Evolutionary conservation across 1,284 basidiomycete genomes (phyloP).

Genomic region (Lentinus polychrous): DNA sequence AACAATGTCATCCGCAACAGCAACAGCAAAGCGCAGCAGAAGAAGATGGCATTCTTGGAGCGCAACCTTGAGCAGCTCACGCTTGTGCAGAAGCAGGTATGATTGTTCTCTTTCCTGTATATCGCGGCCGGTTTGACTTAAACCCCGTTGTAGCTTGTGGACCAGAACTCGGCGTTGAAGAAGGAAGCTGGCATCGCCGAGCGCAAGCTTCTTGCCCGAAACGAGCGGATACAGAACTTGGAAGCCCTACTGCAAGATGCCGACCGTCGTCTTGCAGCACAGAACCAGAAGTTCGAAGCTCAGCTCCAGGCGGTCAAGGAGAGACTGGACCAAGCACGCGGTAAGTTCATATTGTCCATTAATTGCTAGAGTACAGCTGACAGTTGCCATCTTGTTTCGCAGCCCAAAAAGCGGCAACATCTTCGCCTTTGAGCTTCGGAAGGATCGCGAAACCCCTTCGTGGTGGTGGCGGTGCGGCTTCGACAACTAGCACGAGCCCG

Average conservation of each 20-base stretch:
- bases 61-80: slow-evolving; percentile 96
- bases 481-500: slow-evolving; percentile 26
- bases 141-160: slow-evolving; percentile 68
- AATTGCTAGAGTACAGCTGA: not conserved
- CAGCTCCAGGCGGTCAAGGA: slow-evolving; percentile 90
- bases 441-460: slow-evolving; percentile 95
- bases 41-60: slow-evolving; percentile 99
- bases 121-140: slow-evolving; percentile 12
- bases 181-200: slow-evolving; percentile 97
- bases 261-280: slow-evolving; percentile 82
- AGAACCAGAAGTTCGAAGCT: slow-evolving; percentile 94
- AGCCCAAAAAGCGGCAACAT: slow-evolving; percentile 73
- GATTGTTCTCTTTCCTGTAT: slow-evolving; percentile 1
- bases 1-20: slow-evolving; percentile 97
- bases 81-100: slow-evolving; percentile 92
- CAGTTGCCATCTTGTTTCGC: slow-evolving; percentile 7
- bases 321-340: slow-evolving; percentile 85
- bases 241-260: slow-evolving; percentile 91
- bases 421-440: slow-evolving; percentile 77
- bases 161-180: slow-evolving; percentile 97
- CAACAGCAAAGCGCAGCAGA: slow-evolving; percentile 97
- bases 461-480: slow-evolving; percentile 73
- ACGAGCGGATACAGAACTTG: slow-evolving; percentile 95
- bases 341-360: slow-evolving; percentile 38
- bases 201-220: slow-evolving; percentile 91